Evolutionary conservation across 768 basidiomycete genomes (phyloP), one percentile per base, ranked within the genome.

Genomic region (Amanita subjunquillea): DNA sequence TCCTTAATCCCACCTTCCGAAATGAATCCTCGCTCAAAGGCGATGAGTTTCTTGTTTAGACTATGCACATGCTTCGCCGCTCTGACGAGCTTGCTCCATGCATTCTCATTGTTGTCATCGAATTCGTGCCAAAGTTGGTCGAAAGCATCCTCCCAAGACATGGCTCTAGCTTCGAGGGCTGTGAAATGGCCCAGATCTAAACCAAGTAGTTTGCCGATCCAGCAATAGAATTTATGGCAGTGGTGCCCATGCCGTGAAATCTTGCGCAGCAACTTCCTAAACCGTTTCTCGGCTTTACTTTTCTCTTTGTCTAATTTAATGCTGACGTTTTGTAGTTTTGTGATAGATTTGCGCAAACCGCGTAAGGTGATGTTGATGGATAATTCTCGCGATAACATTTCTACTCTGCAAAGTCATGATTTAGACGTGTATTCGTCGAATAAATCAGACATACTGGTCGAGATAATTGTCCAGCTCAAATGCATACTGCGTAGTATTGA

Each of bases 21-120:
- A 55, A 93, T 85, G 64, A 95, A 89, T 1, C 90, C 89, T 46
- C 77, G 78, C 63, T 91, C 89, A 57, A 91, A 90, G 6, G 70
- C 66, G 9, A 72, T 66, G n/a, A 91, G 68, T 63, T 83, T 87
- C 67, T 75, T 67, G 65, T 90, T 90, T 13, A 75, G 77, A 50
- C 61, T 69, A 48, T 68, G 71, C 8, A 88, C 76, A 27, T 80
- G 78, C 59, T 75, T 78, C 2, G 72, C 78, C 3, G 81, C 85
- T 57, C 72, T 73, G 56, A 77, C 69, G 54, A 90, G 64, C 57
- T 75, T 43, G 17, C 17, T 32, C 41, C 50, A 42, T 22, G 20
- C 1, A 22, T 23, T 38, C 25, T n/a, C 23, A n/a, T 25, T n/a
- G 6, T 23, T 8, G 7, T 13, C 47, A 46, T 29, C n/a, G 25